Percentiles rank a stretch among this genome's conserved stretches.
Evolutionary conservation across 306 rosid genomes (phyloP).

Genomic region (Pyrus communis): DNA sequence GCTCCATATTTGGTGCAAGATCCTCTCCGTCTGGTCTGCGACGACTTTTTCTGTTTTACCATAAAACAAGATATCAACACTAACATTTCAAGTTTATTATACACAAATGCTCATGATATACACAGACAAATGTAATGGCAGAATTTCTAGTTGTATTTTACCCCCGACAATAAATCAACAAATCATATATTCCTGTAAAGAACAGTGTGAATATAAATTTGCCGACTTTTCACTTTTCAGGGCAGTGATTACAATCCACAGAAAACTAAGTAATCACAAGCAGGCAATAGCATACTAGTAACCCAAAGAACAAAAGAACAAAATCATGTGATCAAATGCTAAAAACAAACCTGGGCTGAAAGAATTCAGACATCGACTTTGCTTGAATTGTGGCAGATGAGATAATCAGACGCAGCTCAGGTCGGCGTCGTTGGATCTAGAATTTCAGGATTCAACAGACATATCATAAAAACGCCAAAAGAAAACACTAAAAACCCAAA

Average conservation of each 20-base stretch:
- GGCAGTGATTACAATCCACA: neutral
- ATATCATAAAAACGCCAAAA: neutral
- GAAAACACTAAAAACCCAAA: neutral
- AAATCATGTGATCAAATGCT: neutral
- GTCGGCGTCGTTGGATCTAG: slow-evolving; percentile 81
- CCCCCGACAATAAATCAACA: neutral
- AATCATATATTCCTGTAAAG: neutral
- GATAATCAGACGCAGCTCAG: slow-evolving; percentile 76
- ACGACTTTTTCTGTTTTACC: slow-evolving; percentile 51
- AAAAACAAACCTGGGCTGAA: slow-evolving; percentile 50
- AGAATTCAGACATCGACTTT: slow-evolving; percentile 74
- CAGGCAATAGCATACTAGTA: neutral
- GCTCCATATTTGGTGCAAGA: slow-evolving; percentile 48
- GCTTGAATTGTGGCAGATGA: slow-evolving; percentile 97
- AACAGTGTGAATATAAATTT: neutral
- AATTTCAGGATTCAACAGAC: slow-evolving; percentile 17
- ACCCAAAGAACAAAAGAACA: neutral
- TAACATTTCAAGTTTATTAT: neutral
- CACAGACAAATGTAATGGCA: neutral
- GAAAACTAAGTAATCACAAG: neutral
- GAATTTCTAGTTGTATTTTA: neutral
- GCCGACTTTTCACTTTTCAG: neutral
- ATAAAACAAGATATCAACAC: slow-evolving; percentile 8
- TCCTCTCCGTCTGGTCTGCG: slow-evolving; percentile 43
- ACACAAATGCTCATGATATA: neutral